Base-by-base conservation (phyloP, 208 protist species). In the Leishmania arabica region DNA sequence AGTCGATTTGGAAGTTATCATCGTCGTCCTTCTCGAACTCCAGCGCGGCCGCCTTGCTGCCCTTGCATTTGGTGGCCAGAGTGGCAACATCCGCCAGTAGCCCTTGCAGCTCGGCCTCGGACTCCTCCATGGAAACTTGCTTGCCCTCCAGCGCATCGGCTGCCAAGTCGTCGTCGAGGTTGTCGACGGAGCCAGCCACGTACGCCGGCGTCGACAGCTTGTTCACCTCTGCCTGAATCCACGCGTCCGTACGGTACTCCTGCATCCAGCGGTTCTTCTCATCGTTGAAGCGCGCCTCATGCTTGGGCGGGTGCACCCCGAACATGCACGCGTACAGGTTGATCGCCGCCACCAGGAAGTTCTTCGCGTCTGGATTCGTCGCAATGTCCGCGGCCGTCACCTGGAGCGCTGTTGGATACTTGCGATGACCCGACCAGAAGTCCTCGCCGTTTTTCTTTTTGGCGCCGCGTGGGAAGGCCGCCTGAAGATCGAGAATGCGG, bases 11-110 rank as follows among this genome's bases (percentile, higher is more conserved):
- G 84, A 95, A 96, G 86, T 99, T 99, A 76, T 93, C 89, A 79
- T 99, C 98, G 84, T 99, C 96, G 85, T 99, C 98, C 79, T 99
- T 99, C 86, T 99, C 98, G 80, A 99, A 99, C 53, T 98, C 93
- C 19, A 98, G 87, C 73, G 94, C 85, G 0, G 74, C 81, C 2
- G 89, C 87, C 70, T 87, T 92, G 72, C 79, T 88, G 31, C 73
- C 47, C n/a, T 84, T 64, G 79, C 92, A 96, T 71, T 83, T 80
- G 49, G 77, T 27, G n/a, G 92, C 91, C 51, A 90, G 79, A 15
- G 69, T 73, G 1, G 77, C 56, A 66, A 96, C 77, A 42, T 88
- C 88, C 9, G 42, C 7, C 58, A 97, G 86, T 47, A 96, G 77
- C 24, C 45, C 72, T 53, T 89, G 56, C 81, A 92, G 75, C 80